phyloP scores from a whole-genome alignment of 441 rosid genomes.

The Erysimum pusillum region DNA sequence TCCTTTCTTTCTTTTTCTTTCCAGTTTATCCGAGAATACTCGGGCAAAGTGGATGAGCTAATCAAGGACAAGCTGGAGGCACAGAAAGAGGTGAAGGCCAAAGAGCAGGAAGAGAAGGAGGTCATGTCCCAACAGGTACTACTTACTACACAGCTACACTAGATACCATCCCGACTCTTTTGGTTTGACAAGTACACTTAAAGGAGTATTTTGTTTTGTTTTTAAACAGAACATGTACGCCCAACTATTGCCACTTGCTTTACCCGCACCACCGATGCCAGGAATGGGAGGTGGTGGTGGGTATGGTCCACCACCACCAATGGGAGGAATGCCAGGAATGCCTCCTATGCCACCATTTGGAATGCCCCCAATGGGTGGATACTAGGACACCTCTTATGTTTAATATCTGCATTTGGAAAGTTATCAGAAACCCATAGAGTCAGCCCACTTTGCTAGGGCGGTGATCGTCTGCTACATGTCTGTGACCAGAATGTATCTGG shows the following conservation, averaged over 20 bases:
- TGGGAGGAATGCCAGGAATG: constrained; percentile 91
- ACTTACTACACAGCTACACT: constrained; percentile 8
- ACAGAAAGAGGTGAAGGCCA: constrained; percentile 77
- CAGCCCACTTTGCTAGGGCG: constrained; percentile 2
- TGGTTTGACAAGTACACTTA: constrained; percentile 4
- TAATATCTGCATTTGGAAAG: neutral
- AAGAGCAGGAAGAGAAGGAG: constrained; percentile 94
- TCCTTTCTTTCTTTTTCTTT: constrained; percentile 5
- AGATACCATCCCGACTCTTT: neutral
- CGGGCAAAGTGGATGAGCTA: constrained; percentile 95
- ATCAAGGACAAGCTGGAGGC: constrained; percentile 87
- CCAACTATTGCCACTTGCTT: constrained; percentile 89
- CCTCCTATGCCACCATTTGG: constrained; percentile 94
- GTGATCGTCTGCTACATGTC: constrained; percentile 24
- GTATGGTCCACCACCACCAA: constrained; percentile 70
- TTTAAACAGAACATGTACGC: constrained; percentile 93
- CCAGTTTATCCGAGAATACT: constrained; percentile 94
- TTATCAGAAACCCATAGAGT: constrained; percentile 4
- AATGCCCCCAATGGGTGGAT: constrained; percentile 95
- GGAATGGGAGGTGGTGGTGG: constrained; percentile 91
- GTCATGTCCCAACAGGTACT: constrained; percentile 93
- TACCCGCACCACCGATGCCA: constrained; percentile 98
- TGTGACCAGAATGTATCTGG: constrained; percentile 14
- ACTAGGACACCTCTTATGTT: constrained; percentile 51
- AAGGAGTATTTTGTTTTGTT: neutral